Conservation (phyloP, 2,329 filamentous ascomycete species). For the Aureobasidium sp. region DNA sequence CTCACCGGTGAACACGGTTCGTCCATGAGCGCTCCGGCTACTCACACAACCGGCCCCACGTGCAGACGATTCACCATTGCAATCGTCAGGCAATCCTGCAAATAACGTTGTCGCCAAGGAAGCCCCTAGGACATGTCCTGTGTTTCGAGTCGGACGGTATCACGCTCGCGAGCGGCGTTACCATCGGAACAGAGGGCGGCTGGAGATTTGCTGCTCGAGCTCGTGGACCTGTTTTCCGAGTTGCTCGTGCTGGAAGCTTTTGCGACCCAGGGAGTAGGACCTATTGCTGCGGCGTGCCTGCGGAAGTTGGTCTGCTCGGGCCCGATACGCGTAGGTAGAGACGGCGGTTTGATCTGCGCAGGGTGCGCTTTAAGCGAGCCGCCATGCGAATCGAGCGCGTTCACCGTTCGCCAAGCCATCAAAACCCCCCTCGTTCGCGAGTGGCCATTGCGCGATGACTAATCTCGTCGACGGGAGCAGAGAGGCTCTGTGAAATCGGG, state of each 20-base stretch:
- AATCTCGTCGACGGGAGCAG: neutral
- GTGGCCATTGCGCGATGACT: slow-evolving; percentile 13
- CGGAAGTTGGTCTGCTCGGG: slow-evolving; percentile 13
- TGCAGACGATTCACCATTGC: slow-evolving; percentile 5
- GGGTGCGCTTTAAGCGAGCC: slow-evolving; percentile 14
- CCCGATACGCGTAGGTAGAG: slow-evolving; percentile 6
- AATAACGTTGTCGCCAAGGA: neutral
- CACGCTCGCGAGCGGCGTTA: neutral
- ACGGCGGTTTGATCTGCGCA: slow-evolving; percentile 17
- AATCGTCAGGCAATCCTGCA: slow-evolving; percentile 3
- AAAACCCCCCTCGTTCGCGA: slow-evolving; percentile 5
- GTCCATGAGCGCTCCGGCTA: neutral
- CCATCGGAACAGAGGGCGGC: slow-evolving; percentile 7
- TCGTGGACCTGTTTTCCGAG: slow-evolving; percentile 1
- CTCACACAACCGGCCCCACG: slow-evolving; percentile 12
- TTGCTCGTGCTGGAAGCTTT: slow-evolving; percentile 13
- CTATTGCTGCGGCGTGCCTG: slow-evolving; percentile 10
- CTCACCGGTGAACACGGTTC: slow-evolving; percentile 8
- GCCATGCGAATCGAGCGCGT: slow-evolving; percentile 10
- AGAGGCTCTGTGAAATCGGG: slow-evolving; percentile 7
- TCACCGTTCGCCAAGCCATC: slow-evolving; percentile 15
- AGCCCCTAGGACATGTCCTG: neutral
- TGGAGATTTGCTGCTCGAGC: slow-evolving; percentile 13
- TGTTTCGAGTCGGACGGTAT: slow-evolving; percentile 11
- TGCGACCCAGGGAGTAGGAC: neutral